Conservation (phyloP, 352 stramenopile species). For the Globisporangium nagaii region DNA sequence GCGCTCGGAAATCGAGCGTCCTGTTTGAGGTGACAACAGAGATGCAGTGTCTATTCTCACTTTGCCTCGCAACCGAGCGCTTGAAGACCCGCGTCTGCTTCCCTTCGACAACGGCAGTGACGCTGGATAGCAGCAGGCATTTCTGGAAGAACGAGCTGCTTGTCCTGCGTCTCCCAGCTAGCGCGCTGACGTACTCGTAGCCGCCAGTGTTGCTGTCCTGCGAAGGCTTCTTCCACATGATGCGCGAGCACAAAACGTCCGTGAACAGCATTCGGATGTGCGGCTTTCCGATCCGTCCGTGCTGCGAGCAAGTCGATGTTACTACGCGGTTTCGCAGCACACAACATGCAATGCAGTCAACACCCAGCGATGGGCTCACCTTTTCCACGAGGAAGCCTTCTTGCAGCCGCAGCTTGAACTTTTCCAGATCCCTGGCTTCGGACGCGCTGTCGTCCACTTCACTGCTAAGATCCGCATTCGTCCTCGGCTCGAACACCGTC, state of each 20-base stretch:
- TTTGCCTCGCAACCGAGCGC: slow-evolving; percentile 16
- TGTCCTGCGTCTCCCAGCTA: not conserved
- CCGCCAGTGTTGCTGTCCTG: not conserved
- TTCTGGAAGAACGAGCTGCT: slow-evolving; percentile 26
- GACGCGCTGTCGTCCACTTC: slow-evolving; percentile 15
- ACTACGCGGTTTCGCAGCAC: not conserved
- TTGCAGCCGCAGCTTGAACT: slow-evolving; percentile 34
- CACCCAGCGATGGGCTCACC: slow-evolving; percentile 8
- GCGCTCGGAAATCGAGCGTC: slow-evolving; percentile 37
- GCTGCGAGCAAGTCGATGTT: slow-evolving; percentile 11
- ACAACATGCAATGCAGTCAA: not conserved
- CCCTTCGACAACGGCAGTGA: slow-evolving; percentile 28
- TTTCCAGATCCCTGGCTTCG: slow-evolving; percentile 9
- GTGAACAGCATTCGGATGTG: slow-evolving; percentile 33
- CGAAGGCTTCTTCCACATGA: slow-evolving; percentile 38
- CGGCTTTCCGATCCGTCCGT: slow-evolving; percentile 31
- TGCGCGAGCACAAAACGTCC: slow-evolving; percentile 21
- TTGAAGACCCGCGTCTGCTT: slow-evolving; percentile 39
- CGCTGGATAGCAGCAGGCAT: slow-evolving; percentile 18
- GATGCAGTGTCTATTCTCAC: slow-evolving; percentile 24
- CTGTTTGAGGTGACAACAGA: slow-evolving; percentile 30
- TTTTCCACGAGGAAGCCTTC: slow-evolving; percentile 39
- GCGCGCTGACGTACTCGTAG: slow-evolving; percentile 2
- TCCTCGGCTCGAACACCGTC: not conserved
- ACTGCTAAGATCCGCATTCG: slow-evolving; percentile 1